These are phyloP conservation scores for Alternaria consortialis DNA, from an alignment of 2,329 filamentous ascomycete species.

Conservation along the genomic window DNA sequence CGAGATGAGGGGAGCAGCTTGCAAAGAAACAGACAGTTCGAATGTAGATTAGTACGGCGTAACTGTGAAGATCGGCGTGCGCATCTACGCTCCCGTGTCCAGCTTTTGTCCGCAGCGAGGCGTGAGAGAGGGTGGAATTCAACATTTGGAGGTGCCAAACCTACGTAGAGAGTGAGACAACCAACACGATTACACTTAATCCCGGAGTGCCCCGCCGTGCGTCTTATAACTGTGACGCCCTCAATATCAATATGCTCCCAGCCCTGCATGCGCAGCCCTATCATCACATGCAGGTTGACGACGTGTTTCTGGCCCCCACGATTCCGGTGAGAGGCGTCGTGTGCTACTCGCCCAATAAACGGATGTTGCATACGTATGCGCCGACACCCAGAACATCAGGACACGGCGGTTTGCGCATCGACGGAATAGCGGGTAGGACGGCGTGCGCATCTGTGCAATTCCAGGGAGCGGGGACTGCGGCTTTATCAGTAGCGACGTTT, in stretches of 20 bases:
- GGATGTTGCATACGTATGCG: constrained; percentile 16
- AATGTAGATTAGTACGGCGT: neutral
- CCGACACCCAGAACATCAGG: constrained; percentile 18
- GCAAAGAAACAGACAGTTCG: neutral
- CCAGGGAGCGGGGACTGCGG: constrained; percentile 14
- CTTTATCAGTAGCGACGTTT: constrained; percentile 18
- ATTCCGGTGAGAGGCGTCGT: constrained; percentile 25
- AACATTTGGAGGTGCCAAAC: neutral
- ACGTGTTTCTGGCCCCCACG: constrained; percentile 30
- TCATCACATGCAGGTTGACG: constrained; percentile 15
- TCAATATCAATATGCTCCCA: constrained; percentile 10
- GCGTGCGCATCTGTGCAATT: constrained; percentile 24
- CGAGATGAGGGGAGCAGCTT: neutral
- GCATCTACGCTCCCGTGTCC: neutral
- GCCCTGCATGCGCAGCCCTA: constrained; percentile 12
- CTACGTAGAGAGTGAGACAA: neutral
- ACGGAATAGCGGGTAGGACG: constrained; percentile 9
- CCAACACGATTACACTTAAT: neutral
- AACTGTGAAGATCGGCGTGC: neutral
- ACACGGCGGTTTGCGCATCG: constrained; percentile 12
- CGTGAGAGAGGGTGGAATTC: neutral
- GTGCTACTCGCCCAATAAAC: constrained; percentile 17
- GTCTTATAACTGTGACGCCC: constrained; percentile 1
- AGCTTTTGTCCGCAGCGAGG: constrained; percentile 1
- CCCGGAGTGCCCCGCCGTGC: constrained; percentile 3